Base-by-base conservation (phyloP, 2,329 filamentous ascomycete genomes). In the Aspergillus persii region DNA sequence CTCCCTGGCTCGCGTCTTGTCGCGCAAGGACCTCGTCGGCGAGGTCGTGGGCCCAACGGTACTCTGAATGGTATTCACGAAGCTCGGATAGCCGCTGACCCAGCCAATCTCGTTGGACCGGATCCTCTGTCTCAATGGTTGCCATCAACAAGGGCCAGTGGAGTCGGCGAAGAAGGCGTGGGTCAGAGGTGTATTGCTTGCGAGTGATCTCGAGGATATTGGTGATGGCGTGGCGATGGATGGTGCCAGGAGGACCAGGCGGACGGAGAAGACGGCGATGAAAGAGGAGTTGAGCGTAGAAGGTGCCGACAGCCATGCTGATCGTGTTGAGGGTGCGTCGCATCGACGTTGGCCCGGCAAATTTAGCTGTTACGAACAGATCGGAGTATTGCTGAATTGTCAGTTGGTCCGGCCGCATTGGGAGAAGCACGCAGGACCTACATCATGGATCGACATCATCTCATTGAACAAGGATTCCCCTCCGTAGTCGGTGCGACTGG, bases 71-170 rank as follows among this genome's bases (percentile, higher is more conserved):
- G 18, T 64, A 67, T 9, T 64, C 57, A 7, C 67, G 67, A 18
- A 74, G 39, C 29, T 73, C 71, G 3, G 61, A 60, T 9, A 76
- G 58, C 11, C 73, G 68, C 27, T 72, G 63, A 18, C 67, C 65
- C 1, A 75, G 57, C 74, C 73, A 76, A 1, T 64, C 64, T 8
- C 68, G 72, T 27, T 74, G 68, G 0, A 62, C 59, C 0, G 54
- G 48, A 49, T 75, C 67, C 1, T 67, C 64, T 1, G 71, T 74
- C 50, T 74, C 72, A 44, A 76, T 68, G 31, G 68, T 48, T 0
- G 71, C 74, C 66, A 75, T 73, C 3, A 74, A 51, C 0, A 76
- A 59, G 6, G 73, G 69, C 72, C 71, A 75, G 39, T 73, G 69
- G 9, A 75, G 59, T 2, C 74, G 69, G 3, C 69, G 69, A 2